Conservation (phyloP, 176 grass and related monocot genomes). For the Oropetium thomaeum region DNA sequence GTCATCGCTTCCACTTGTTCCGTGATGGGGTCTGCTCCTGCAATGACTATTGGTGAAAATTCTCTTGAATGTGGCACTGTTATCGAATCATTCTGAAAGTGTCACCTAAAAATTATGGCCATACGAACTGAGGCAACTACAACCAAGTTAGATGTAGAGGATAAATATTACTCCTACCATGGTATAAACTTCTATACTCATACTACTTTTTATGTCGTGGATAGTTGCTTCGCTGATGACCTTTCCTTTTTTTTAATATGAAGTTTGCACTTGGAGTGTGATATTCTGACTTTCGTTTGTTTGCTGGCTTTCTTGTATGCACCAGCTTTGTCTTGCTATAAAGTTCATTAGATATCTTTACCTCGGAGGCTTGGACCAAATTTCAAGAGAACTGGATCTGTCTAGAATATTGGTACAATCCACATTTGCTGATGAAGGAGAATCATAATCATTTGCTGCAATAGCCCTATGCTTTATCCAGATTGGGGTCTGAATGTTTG, state of each 20-base stretch:
- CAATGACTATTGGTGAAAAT: slow-evolving; percentile 44
- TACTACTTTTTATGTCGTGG: background rate
- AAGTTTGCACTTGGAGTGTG: background rate
- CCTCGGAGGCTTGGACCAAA: background rate
- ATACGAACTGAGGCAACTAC: background rate
- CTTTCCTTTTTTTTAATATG: background rate
- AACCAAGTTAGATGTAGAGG: background rate
- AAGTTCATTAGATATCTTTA: background rate
- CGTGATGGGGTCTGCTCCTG: slow-evolving; percentile 36
- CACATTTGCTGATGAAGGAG: background rate
- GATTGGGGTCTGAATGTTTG: background rate
- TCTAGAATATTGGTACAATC: background rate
- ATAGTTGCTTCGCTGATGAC: background rate
- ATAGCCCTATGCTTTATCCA: background rate
- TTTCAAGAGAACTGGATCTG: background rate
- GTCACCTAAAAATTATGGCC: background rate
- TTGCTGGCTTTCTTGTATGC: background rate
- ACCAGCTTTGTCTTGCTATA: background rate
- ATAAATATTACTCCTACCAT: background rate
- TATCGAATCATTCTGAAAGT: background rate
- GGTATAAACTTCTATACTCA: background rate
- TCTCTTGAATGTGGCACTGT: background rate
- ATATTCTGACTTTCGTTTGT: background rate
- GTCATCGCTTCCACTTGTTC: slow-evolving; percentile 40
- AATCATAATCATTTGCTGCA: background rate